Percentiles rank a stretch among this genome's conserved stretches.
phyloP scores from a whole-genome alignment of 2,329 filamentous ascomycete species.

The Penicillium sp. region DNA sequence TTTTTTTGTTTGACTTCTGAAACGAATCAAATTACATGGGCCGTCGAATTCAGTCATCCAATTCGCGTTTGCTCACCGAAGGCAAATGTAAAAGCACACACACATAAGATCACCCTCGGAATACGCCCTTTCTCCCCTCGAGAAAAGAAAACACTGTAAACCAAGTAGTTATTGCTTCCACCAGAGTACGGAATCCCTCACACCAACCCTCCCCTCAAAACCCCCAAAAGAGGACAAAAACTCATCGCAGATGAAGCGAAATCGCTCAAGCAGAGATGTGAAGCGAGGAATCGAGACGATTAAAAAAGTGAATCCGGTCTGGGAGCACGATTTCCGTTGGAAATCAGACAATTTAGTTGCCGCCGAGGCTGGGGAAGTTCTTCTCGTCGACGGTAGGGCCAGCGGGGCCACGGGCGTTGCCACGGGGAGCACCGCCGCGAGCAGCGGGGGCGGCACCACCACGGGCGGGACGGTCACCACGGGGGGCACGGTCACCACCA shows the following conservation, averaged over 20 bases:
- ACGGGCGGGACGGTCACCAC: conserved; percentile 24
- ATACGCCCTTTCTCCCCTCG: conserved; percentile 8
- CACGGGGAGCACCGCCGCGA: conserved; percentile 44
- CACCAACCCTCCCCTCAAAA: not conserved
- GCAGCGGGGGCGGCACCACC: conserved; percentile 50
- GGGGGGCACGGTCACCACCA: conserved; percentile 22
- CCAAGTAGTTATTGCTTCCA: conserved; percentile 9
- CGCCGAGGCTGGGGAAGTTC: conserved; percentile 49
- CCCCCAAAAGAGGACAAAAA: conserved; percentile 8
- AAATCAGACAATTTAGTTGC: conserved; percentile 34
- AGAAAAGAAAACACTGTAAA: conserved; percentile 4
- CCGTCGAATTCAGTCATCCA: conserved; percentile 27
- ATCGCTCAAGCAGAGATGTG: conserved; percentile 9
- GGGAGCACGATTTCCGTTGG: conserved; percentile 9
- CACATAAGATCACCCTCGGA: conserved; percentile 13
- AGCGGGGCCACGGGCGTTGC: conserved; percentile 16
- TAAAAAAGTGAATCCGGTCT: not conserved
- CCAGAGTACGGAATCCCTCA: conserved; percentile 4
- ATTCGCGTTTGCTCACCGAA: conserved; percentile 29
- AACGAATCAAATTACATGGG: conserved; percentile 36
- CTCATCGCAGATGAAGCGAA: conserved; percentile 11
- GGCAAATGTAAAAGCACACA: conserved; percentile 23
- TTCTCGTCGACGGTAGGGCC: conserved; percentile 46
- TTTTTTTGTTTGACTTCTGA: conserved; percentile 29
- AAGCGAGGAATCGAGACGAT: conserved; percentile 5